Evolutionary conservation across 2,329 filamentous ascomycete species (phyloP).

Genomic region (Xylariaceae sp.): DNA sequence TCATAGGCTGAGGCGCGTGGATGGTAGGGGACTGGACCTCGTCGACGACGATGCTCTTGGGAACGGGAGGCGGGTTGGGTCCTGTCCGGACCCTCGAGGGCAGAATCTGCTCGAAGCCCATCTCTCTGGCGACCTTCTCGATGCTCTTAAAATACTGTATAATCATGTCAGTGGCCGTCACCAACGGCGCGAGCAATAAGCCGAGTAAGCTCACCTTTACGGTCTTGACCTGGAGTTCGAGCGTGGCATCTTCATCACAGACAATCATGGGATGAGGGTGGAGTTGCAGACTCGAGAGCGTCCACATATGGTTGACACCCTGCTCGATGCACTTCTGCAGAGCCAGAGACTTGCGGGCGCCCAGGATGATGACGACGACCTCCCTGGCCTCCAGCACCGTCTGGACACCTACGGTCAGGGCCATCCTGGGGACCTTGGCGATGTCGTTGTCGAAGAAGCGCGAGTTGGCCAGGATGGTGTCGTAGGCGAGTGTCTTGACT

Average conservation of each 20-base stretch:
- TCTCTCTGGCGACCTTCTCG: slow-evolving; percentile 54
- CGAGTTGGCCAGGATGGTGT: slow-evolving; percentile 80
- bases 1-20: slow-evolving; percentile 49
- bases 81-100: slow-evolving; percentile 52
- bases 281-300: slow-evolving; percentile 72
- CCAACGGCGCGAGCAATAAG: background rate
- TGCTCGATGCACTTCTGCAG: slow-evolving; percentile 76
- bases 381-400: slow-evolving; percentile 77
- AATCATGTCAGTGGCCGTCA: slow-evolving; percentile 4
- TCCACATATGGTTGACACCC: slow-evolving; percentile 88
- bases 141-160: slow-evolving; percentile 68
- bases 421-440: slow-evolving; percentile 70
- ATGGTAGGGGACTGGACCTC: slow-evolving; percentile 41
- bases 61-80: slow-evolving; percentile 36
- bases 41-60: slow-evolving; percentile 37
- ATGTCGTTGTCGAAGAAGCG: slow-evolving; percentile 76
- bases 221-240: slow-evolving; percentile 68
- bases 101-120: slow-evolving; percentile 54
- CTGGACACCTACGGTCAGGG: slow-evolving; percentile 77
- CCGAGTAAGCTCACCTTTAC: slow-evolving; percentile 45
- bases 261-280: slow-evolving; percentile 79
- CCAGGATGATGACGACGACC: slow-evolving; percentile 76
- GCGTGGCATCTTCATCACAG: slow-evolving; percentile 73
- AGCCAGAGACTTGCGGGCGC: slow-evolving; percentile 74
- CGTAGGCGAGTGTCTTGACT: slow-evolving; percentile 81